phyloP scores from a whole-genome alignment of 495 filamentous ascomycete species.

The Monascus purpureus region DNA sequence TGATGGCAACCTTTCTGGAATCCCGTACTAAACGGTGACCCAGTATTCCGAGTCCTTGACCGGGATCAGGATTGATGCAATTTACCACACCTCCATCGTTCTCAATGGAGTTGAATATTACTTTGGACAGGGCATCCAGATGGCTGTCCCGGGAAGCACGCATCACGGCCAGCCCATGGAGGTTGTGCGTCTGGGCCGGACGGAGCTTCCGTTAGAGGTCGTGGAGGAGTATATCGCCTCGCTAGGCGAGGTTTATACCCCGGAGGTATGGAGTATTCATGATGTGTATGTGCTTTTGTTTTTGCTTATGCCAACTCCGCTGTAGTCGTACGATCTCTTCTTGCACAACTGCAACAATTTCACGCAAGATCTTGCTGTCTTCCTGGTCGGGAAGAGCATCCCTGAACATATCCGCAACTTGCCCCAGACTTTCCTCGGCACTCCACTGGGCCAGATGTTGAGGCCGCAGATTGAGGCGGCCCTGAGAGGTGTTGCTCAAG shows the following conservation, averaged over 20 bases:
- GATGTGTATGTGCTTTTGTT: too few species aligned
- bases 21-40: conserved; percentile 1
- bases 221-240: conserved; percentile 84
- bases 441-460: conserved; percentile 84
- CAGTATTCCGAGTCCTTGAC: conserved; percentile 37
- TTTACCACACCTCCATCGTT: conserved; percentile 86
- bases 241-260: conserved; percentile 66
- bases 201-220: conserved; percentile 66
- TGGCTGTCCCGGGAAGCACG: conserved; percentile 61
- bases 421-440: conserved; percentile 73
- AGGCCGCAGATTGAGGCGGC: conserved; percentile 65
- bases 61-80: conserved; percentile 69
- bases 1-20: too few species aligned
- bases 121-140: conserved; percentile 66
- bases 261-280: too few species aligned
- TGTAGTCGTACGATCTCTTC: conserved; percentile 80
- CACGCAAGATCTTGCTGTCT: conserved; percentile 82
- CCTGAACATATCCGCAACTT: conserved; percentile 80
- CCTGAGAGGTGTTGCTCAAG: conserved; percentile 53
- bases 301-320: too few species aligned
- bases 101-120: conserved; percentile 64
- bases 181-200: conserved; percentile 56
- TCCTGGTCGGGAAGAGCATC: conserved; percentile 80
- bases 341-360: conserved; percentile 98
- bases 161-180: conserved; percentile 81